A percentile compares a stretch with the other conserved stretches of the same genome.
These are phyloP conservation scores for Phytopythium mirpurense DNA, from an alignment of 352 stramenopile genomes.

Conservation along the genomic window DNA sequence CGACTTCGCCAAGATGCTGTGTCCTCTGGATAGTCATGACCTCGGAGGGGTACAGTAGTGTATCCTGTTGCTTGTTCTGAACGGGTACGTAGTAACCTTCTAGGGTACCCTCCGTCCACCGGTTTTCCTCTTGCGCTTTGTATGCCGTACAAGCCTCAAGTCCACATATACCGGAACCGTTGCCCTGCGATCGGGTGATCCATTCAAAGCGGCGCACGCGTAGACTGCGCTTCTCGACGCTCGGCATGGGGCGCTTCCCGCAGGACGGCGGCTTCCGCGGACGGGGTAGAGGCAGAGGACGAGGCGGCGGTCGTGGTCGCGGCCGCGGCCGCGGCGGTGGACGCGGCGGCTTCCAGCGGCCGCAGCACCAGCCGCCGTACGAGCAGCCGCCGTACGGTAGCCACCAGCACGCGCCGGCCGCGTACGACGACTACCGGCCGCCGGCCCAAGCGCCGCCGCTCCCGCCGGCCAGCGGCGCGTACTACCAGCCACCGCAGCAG, in stretches of 20 bases:
- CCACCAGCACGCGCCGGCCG: constrained; percentile 2
- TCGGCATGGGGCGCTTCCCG: constrained; percentile 20
- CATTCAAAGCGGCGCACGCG: constrained; percentile 1
- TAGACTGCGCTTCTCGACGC: not conserved
- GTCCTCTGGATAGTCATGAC: too few species aligned
- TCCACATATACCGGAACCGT: not conserved
- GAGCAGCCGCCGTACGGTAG: not conserved
- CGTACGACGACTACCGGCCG: constrained; percentile 1
- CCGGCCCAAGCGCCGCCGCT: constrained; percentile 1
- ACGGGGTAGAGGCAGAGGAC: constrained; percentile 22
- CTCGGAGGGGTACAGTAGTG: too few species aligned
- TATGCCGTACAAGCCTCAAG: not conserved
- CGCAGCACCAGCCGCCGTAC: constrained; percentile 11
- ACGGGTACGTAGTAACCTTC: not conserved
- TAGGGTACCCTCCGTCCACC: not conserved
- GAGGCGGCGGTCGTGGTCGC: constrained; percentile 20
- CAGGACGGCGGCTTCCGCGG: constrained; percentile 18
- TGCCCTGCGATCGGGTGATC: not conserved
- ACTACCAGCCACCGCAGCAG: constrained; percentile 7
- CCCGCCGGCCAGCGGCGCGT: constrained; percentile 4
- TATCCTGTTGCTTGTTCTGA: not conserved
- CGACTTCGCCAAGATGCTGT: constrained; percentile 62
- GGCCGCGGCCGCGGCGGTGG: constrained; percentile 16
- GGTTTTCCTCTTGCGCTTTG: not conserved
- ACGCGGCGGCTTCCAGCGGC: constrained; percentile 11